Percentiles rank a stretch among this genome's conserved stretches.
phyloP scores from a whole-genome alignment of 2,329 filamentous ascomycete species.

The Bipolaris zeicola region DNA sequence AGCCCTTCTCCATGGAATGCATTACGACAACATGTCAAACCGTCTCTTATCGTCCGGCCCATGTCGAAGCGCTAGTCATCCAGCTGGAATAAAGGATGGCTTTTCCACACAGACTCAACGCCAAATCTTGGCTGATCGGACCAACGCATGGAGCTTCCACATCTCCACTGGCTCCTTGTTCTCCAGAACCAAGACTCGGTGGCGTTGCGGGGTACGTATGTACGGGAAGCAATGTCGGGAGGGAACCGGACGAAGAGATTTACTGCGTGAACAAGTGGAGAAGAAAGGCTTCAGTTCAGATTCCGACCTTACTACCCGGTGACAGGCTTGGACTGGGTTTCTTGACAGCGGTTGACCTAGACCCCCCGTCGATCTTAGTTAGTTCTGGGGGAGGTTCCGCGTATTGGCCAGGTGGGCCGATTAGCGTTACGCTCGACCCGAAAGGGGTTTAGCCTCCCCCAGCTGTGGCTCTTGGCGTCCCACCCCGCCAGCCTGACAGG shows the following conservation, averaged over 20 bases:
- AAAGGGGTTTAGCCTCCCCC: constrained; percentile 5
- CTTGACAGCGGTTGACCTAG: constrained; percentile 12
- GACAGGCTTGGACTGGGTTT: not conserved
- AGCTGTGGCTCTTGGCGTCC: constrained; percentile 11
- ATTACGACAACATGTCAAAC: no score
- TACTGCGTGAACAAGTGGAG: not conserved
- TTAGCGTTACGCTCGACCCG: constrained; percentile 2
- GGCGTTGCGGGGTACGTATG: no score
- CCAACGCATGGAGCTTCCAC: no score
- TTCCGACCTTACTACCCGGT: not conserved
- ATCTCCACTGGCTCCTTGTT: no score
- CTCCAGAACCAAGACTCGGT: no score
- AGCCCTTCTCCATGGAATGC: no score
- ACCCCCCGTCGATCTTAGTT: constrained; percentile 9
- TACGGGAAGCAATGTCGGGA: no score
- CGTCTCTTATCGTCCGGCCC: no score
- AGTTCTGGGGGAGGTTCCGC: constrained; percentile 8
- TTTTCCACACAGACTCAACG: no score
- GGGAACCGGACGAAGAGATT: not conserved
- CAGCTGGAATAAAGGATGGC: no score
- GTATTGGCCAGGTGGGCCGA: constrained; percentile 16
- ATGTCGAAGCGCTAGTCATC: no score
- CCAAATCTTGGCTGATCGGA: no score
- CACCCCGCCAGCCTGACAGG: not conserved
- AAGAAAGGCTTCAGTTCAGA: not conserved